Conservation (phyloP, 1,139 yeast genomes). For the Candida sp. region DNA sequence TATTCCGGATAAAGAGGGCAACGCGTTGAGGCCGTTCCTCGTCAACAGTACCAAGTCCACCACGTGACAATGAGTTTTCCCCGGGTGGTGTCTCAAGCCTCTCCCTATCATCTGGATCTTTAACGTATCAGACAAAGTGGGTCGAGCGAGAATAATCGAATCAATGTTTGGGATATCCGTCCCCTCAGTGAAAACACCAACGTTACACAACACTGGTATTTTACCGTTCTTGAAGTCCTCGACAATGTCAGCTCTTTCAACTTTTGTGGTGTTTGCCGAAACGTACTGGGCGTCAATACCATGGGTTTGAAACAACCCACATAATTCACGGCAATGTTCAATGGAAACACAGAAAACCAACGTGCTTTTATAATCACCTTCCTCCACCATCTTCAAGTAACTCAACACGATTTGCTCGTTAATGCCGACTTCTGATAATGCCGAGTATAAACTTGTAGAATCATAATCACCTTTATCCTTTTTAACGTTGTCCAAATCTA, state of each 20-base stretch:
- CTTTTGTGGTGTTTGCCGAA: slow-evolving; percentile 63
- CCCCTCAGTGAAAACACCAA: slow-evolving; percentile 94
- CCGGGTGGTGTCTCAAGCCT: slow-evolving; percentile 70
- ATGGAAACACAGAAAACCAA: slow-evolving; percentile 81
- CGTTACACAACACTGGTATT: slow-evolving; percentile 80
- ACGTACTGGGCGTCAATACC: slow-evolving; percentile 80
- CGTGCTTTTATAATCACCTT: slow-evolving; percentile 57
- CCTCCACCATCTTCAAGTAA: slow-evolving; percentile 49
- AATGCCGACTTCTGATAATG: slow-evolving; percentile 54
- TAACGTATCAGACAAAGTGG: slow-evolving; percentile 75
- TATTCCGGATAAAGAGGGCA: slow-evolving; percentile 59
- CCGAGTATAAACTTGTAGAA: slow-evolving; percentile 51
- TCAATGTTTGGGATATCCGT: slow-evolving; percentile 95
- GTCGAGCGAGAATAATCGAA: slow-evolving; percentile 77
- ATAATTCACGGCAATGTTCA: slow-evolving; percentile 62
- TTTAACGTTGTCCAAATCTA: slow-evolving; percentile 39
- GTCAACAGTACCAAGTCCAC: slow-evolving; percentile 77
- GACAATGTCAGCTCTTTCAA: slow-evolving; percentile 56
- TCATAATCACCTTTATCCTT: slow-evolving; percentile 57
- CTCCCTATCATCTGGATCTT: slow-evolving; percentile 92
- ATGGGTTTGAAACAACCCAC: slow-evolving; percentile 53
- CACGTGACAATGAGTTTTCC: slow-evolving; percentile 71
- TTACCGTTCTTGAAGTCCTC: slow-evolving; percentile 64
- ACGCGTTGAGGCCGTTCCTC: slow-evolving; percentile 60
- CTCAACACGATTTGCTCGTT: slow-evolving; percentile 39